These are phyloP conservation scores for Russula griseocarnosa DNA, from an alignment of 768 basidiomycete species.

Conservation along the genomic window DNA sequence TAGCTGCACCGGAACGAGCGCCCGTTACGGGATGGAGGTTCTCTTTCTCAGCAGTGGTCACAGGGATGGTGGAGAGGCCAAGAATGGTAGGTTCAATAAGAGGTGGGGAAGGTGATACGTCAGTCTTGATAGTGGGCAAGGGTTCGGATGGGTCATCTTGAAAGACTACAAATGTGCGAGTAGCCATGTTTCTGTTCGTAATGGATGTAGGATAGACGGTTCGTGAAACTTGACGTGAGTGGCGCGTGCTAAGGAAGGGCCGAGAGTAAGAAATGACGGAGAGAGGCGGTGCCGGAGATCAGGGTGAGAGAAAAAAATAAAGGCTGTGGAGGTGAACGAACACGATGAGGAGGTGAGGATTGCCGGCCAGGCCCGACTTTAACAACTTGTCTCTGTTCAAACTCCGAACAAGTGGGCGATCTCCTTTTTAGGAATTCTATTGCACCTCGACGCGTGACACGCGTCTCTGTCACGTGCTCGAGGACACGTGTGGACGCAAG, in stretches of 20 bases:
- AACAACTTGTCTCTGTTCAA: slow-evolving; percentile 22
- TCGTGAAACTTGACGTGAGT: slow-evolving; percentile 26
- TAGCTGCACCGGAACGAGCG: slow-evolving; percentile 45
- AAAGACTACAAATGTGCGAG: slow-evolving; percentile 60
- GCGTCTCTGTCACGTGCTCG: slow-evolving; percentile 25
- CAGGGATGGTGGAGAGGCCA: slow-evolving; percentile 30
- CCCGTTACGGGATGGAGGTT: slow-evolving; percentile 76
- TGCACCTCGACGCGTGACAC: slow-evolving; percentile 26
- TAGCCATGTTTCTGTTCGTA: slow-evolving; percentile 42
- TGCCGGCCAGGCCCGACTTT: slow-evolving; percentile 13
- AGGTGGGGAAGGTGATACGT: slow-evolving; percentile 31
- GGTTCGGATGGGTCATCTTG: slow-evolving; percentile 49
- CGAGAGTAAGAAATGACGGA: slow-evolving; percentile 6
- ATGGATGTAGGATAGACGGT: slow-evolving; percentile 14
- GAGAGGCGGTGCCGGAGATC: slow-evolving; percentile 24
- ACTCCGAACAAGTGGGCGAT: slow-evolving; percentile 23
- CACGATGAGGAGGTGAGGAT: slow-evolving; percentile 25
- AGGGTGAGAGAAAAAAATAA: slow-evolving; percentile 15
- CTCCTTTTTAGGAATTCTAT: slow-evolving; percentile 20
- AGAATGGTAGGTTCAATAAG: slow-evolving; percentile 33
- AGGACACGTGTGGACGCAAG: background rate
- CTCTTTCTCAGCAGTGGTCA: slow-evolving; percentile 57
- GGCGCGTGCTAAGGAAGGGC: slow-evolving; percentile 14
- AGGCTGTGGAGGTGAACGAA: slow-evolving; percentile 17
- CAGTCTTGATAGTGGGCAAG: slow-evolving; percentile 34